phyloP scores from a whole-genome alignment of 2,329 filamentous ascomycete genomes.

The Penicillium palitans region DNA sequence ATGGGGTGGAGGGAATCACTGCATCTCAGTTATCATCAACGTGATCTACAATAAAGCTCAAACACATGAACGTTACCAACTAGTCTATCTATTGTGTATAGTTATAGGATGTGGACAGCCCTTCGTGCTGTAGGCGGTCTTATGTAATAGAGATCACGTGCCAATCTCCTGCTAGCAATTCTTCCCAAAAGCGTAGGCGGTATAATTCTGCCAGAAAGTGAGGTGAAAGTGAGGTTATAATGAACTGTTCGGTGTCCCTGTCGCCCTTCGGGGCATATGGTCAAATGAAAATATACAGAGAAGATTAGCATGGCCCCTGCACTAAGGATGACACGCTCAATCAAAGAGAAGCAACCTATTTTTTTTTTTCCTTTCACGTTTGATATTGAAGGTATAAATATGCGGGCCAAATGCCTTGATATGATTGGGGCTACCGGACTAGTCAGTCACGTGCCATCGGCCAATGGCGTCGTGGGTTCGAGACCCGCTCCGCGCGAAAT shows the following conservation, averaged over 20 bases:
- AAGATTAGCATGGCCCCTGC: constrained; percentile 81
- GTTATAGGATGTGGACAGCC: no score
- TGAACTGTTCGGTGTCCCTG: background rate
- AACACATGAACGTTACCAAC: background rate
- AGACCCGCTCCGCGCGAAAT: background rate
- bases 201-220: background rate
- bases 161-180: accelerated
- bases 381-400: background rate
- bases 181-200: background rate
- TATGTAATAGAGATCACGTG: background rate
- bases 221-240: background rate
- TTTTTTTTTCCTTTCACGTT: constrained; percentile 48
- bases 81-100: background rate
- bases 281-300: constrained; percentile 70
- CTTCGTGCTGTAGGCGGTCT: background rate
- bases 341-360: constrained; percentile 73
- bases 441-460: accelerated
- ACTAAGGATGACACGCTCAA: constrained; percentile 93
- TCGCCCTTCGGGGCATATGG: constrained; percentile 51
- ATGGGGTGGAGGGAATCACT: background rate
- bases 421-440: background rate
- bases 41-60: background rate
- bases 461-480: background rate
- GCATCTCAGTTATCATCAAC: background rate
- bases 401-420: background rate